Evolutionary conservation across 2,329 filamentous ascomycete genomes (phyloP), one percentile per base, ranked within the genome.

Genomic region (Septoria petroselini): DNA sequence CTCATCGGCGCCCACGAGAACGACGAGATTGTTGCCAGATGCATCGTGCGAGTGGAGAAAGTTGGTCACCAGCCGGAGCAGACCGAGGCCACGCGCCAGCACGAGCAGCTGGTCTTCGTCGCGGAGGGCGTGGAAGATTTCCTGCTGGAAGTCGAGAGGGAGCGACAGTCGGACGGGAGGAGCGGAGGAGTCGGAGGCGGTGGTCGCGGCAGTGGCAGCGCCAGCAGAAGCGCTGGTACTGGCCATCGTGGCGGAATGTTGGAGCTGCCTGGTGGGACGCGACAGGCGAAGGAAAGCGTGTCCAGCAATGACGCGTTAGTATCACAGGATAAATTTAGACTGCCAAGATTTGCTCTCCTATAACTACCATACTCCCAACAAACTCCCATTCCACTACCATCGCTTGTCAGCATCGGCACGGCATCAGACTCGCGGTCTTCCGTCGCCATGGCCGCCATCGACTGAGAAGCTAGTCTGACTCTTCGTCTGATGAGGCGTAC

Each of bases 21-120:
- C 76, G 41, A 98, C 84, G 47, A 98, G 75, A 65, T 95, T 97
- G 71, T 93, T 94, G 11, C 93, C 93, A 3, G 89, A 89, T 1
- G 90, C 91, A 78, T 98, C 93, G 72, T 96, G 96, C 15, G 91
- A 91, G 71, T 98, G 93, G 21, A 98, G 81, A 31, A 98, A 80
- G 67, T 97, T 98, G n/a, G 89, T 94, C 64, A 96, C 81, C 50
- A 98, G 81, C 59, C 90, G 88, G 68, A 96, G 81, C 38, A 97
- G 83, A 61, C 93, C 93, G 40, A 98, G 84, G 60, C 93, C 93
- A 45, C 89, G 87, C 34, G 91, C 93, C 48, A 97, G 80, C 47
- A 98, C 79, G 62, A 97, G 86, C 58, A 98, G 84, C 71, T 94
- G 86, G 86, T 98, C 93, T 73, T 96, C 88, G 54, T 83, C 76